A percentile compares a stretch with the other conserved stretches of the same genome.
phyloP scores from a whole-genome alignment of 441 rosid genomes.

The Bruguiera hainesii region DNA sequence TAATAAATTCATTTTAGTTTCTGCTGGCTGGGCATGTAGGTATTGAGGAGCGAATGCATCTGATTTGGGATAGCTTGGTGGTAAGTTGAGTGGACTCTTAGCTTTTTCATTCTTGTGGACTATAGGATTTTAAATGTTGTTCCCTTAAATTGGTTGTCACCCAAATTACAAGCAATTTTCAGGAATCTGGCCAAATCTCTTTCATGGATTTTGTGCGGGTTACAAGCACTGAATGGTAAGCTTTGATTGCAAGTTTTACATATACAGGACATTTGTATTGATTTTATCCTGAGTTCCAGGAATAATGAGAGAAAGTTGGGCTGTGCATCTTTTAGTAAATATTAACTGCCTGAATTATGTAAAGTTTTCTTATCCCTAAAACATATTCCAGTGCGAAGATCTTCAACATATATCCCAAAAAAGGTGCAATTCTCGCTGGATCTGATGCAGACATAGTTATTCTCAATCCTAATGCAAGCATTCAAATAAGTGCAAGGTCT shows the following conservation, averaged over 20 bases:
- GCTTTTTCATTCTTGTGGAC: constrained; percentile 10
- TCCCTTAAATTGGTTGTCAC: neutral
- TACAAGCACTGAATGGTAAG: constrained; percentile 91
- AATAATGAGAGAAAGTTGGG: neutral
- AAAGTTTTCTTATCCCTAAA: neutral
- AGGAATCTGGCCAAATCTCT: constrained; percentile 92
- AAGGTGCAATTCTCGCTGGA: constrained; percentile 84
- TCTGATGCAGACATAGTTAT: constrained; percentile 94
- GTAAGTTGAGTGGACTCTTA: constrained; percentile 39
- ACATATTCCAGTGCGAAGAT: constrained; percentile 68
- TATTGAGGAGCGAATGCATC: constrained; percentile 97
- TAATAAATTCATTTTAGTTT: constrained; percentile 13
- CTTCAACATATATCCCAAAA: constrained; percentile 85
- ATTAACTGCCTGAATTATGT: neutral
- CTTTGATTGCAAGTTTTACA: constrained; percentile 5
- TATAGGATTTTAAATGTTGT: neutral
- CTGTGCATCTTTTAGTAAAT: neutral
- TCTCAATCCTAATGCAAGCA: constrained; percentile 80
- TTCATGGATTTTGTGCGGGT: constrained; percentile 70
- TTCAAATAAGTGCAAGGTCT: constrained; percentile 56
- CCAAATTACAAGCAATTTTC: constrained; percentile 20
- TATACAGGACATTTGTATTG: neutral
- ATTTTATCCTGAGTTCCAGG: constrained; percentile 1
- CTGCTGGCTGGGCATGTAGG: constrained; percentile 39
- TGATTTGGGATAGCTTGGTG: constrained; percentile 97